Evolutionary conservation across 2,329 filamentous ascomycete genomes (phyloP), one percentile per base, ranked within the genome.

Genomic region (Microsporum audouinii): DNA sequence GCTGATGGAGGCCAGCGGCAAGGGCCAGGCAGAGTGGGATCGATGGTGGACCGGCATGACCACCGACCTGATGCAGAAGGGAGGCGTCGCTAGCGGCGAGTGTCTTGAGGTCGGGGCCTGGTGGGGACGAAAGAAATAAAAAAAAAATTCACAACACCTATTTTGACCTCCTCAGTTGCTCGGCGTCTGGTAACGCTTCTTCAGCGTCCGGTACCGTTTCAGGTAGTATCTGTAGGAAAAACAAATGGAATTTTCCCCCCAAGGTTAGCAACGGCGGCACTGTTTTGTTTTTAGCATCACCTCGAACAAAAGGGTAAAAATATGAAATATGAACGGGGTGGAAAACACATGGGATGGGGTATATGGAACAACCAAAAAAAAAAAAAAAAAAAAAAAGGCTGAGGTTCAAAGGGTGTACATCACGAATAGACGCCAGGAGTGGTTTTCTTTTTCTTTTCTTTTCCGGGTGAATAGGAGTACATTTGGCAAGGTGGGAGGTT

Each of bases 21-120:
- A 95, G 78, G 89, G 87, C 68, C 84, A 88, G 70, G 90, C 95
- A 67, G 91, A 96, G 75, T 96, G 91, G 91, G 88, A 95, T 72
- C 80, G 84, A 47, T 96, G 91, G 91, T 84, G 88, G 76, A 85
- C 86, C 45, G 89, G 87, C 73, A 89, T 96, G 87, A 92, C 90
- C 81, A 83, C 84, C 55, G 88, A 94, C 73, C 75, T 96, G 69
- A 81, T 95, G 70, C 85, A 87, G 71, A 87, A 92, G 63, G 86
- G 85, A 60, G 88, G 89, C 23, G 86, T 88, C 17, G 85, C 83
- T 56, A 91, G 85, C 78, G 91, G 91, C 56, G 91, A 96, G 73
- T 95, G 90, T 73, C 76, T 96, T 23, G 84, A 86, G 72, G 74
- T 85, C 62, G 84, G 83, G 49, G 81, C 83, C 14, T 86, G 83